Conservation (phyloP, 768 basidiomycete species). For the Phanerodontia chrysosporium region DNA sequence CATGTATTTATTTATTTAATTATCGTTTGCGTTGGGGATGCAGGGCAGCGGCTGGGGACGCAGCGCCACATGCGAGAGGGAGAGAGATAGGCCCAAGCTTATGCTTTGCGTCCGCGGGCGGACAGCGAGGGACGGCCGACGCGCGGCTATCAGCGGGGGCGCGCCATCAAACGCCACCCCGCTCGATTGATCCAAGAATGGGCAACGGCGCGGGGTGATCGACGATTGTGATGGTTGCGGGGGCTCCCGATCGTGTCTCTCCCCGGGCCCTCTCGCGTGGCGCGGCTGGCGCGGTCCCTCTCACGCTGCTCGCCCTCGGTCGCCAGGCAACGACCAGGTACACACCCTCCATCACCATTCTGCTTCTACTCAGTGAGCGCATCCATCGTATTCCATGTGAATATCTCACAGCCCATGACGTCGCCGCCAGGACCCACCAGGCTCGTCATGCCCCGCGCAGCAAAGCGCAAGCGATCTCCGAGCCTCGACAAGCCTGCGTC, state of each 20-base stretch:
- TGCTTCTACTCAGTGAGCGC: no score
- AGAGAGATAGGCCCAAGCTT: no score
- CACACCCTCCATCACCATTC: background rate
- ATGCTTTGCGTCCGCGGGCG: background rate
- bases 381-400: no score
- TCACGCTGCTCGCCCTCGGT: background rate
- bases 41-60: no score
- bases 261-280: no score
- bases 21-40: no score
- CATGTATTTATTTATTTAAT: no score
- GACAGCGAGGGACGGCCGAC: background rate
- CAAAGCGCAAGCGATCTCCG: background rate
- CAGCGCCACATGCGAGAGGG: background rate
- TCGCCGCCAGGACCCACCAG: background rate
- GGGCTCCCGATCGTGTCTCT: no score
- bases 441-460: background rate
- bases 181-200: background rate
- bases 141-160: background rate
- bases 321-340: background rate
- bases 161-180: slow-evolving; percentile 3
- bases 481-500: background rate
- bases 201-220: background rate
- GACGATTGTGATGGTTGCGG: slow-evolving; percentile 2
- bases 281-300: background rate
- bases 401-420: no score